A percentile compares a stretch with the other conserved stretches of the same genome.
Conservation (phyloP, 2,329 filamentous ascomycete species). For the Aspergillus nomiae region DNA sequence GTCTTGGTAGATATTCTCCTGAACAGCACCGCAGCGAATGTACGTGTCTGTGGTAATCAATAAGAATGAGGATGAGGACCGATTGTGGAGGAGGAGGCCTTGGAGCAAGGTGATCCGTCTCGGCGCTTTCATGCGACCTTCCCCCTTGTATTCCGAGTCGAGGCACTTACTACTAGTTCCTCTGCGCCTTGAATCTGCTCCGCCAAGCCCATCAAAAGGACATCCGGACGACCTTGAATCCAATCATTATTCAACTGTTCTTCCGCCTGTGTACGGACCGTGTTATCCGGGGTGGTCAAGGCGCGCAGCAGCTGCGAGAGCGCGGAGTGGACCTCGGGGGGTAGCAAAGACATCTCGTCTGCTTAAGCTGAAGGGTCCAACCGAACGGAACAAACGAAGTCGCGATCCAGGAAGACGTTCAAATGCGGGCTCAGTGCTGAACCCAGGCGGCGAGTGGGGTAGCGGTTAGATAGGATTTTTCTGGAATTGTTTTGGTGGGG, state of each 20-base stretch:
- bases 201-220: conserved; percentile 88
- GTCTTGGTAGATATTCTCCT: conserved; percentile 89
- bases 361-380: conserved; percentile 20
- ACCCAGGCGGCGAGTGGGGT: conserved; percentile 18
- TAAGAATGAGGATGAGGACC: conserved; percentile 5
- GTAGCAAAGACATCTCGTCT: conserved; percentile 76
- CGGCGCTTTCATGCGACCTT: background rate
- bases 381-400: conserved; percentile 21
- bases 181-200: conserved; percentile 85
- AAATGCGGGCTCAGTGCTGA: conserved; percentile 18
- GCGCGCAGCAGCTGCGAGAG: conserved; percentile 84
- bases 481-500: conserved; percentile 26
- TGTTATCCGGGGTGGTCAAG: conserved; percentile 87
- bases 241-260: conserved; percentile 89
- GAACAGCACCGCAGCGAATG: conserved; percentile 92
- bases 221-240: conserved; percentile 77
- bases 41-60: conserved; percentile 66
- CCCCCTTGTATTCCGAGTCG: background rate
- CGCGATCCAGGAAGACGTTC: conserved; percentile 12
- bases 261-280: conserved; percentile 80
- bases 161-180: conserved; percentile 66
- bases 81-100: background rate
- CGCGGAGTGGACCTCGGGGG: conserved; percentile 79
- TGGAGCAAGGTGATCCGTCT: background rate
- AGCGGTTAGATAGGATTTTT: conserved; percentile 19